Evolutionary conservation across 2,329 filamentous ascomycete genomes (phyloP).

Genomic region (Domatiomyces globalis): DNA sequence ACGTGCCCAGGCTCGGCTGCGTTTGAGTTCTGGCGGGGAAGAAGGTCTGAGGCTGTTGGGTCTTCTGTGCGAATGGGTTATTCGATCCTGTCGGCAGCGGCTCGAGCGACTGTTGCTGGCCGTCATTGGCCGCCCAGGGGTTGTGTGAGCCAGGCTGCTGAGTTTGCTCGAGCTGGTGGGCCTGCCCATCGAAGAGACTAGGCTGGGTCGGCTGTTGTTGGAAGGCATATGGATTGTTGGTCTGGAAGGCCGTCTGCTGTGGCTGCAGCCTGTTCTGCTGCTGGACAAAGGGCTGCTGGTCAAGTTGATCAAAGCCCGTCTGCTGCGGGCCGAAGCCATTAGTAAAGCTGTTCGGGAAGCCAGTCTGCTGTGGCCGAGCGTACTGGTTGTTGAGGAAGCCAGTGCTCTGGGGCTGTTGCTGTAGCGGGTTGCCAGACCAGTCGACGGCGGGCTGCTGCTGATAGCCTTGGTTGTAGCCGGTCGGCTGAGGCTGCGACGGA

Average conservation of each 20-base stretch:
- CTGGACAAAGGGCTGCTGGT: conserved; percentile 32
- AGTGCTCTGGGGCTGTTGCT: conserved; percentile 58
- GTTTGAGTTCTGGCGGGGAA: conserved; percentile 37
- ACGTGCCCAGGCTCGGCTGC: conserved; percentile 56
- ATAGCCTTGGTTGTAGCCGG: conserved; percentile 91
- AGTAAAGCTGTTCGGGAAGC: conserved; percentile 54
- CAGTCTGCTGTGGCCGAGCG: conserved; percentile 44
- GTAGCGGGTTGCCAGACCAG: conserved; percentile 92
- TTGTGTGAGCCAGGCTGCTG: conserved; percentile 75
- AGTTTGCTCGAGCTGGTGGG: conserved; percentile 39
- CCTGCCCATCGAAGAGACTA: conserved; percentile 23
- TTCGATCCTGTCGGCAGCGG: conserved; percentile 89
- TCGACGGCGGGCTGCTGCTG: conserved; percentile 94
- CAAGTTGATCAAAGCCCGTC: conserved; percentile 26
- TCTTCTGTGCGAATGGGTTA: conserved; percentile 66
- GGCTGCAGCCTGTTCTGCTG: conserved; percentile 35
- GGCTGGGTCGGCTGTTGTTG: conserved; percentile 31
- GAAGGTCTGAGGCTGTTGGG: conserved; percentile 38
- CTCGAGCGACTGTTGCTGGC: conserved; percentile 48
- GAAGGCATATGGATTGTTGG: conserved; percentile 44
- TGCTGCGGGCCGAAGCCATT: conserved; percentile 57
- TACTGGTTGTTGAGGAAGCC: conserved; percentile 55
- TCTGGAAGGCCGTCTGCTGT: conserved; percentile 45
- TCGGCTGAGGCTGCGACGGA: conserved; percentile 58
- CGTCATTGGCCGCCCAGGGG: conserved; percentile 55